phyloP scores from a whole-genome alignment of 2,329 filamentous ascomycete species.

The Aureobasidium mangrovei region DNA sequence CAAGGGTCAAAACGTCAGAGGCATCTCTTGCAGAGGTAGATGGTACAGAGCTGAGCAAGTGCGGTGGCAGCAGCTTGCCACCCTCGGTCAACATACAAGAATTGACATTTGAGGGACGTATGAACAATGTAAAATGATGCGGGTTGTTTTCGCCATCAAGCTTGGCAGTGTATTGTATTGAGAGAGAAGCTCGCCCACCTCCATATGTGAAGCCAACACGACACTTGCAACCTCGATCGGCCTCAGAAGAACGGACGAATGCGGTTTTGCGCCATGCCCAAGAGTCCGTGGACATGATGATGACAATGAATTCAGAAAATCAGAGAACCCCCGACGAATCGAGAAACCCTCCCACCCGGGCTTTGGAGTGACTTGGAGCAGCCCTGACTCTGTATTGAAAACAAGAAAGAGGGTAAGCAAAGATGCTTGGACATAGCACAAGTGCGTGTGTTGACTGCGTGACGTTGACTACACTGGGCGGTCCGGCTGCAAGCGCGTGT shows the following conservation, averaged over 20 bases:
- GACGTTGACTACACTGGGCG: neutral
- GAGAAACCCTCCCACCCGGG: constrained; percentile 9
- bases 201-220: neutral
- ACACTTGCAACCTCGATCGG: neutral
- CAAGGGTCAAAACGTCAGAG: constrained; percentile 2
- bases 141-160: neutral
- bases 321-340: neutral
- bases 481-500: constrained; percentile 6
- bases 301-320: too few species aligned
- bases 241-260: neutral
- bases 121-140: neutral
- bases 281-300: neutral
- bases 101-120: neutral
- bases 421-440: neutral
- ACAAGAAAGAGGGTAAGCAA: neutral
- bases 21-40: neutral
- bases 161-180: neutral
- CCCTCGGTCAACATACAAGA: neutral
- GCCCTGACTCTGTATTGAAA: neutral
- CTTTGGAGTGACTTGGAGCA: neutral
- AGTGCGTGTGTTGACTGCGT: neutral
- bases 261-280: neutral
- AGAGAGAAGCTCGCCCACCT: neutral
- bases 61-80: neutral
- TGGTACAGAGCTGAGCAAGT: neutral